Evolutionary conservation across 495 filamentous ascomycete genomes (phyloP).

Genomic region (Podospora fimiseda): DNA sequence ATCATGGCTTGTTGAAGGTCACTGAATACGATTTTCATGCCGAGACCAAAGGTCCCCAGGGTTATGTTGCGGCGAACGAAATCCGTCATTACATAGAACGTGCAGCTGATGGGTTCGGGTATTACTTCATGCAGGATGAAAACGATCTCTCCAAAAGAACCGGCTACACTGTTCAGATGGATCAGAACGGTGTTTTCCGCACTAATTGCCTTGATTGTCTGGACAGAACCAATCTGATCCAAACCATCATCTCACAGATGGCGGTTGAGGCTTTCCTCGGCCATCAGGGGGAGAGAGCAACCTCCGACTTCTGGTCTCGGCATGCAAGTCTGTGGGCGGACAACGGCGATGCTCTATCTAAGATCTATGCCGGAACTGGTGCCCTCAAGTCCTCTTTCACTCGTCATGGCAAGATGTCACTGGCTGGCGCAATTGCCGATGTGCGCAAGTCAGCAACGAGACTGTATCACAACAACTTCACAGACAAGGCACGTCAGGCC

Average conservation of each 20-base stretch:
- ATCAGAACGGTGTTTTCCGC: conserved; percentile 90
- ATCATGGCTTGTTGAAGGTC: conserved; percentile 62
- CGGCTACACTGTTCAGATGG: conserved; percentile 63
- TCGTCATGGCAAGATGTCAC: conserved; percentile 90
- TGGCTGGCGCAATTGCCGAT: conserved; percentile 91
- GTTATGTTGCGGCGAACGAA: conserved; percentile 79
- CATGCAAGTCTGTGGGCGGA: conserved; percentile 97
- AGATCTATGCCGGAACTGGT: conserved; percentile 94
- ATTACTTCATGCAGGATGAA: conserved; percentile 73
- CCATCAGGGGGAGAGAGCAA: conserved; percentile 58
- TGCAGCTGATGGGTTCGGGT: conserved; percentile 80
- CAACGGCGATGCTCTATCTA: conserved; percentile 89
- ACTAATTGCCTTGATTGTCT: conserved; percentile 96
- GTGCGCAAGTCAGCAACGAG: conserved; percentile 88
- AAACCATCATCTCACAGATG: conserved; percentile 91
- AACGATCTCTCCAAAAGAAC: conserved; percentile 40
- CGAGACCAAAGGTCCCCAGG: conserved; percentile 77
- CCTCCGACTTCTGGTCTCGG: conserved; percentile 77
- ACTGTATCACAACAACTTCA: conserved; percentile 94
- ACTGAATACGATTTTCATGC: conserved; percentile 95
- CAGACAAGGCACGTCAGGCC: conserved; percentile 85
- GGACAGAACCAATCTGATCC: conserved; percentile 91
- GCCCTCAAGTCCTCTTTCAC: conserved; percentile 95
- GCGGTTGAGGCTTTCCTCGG: conserved; percentile 72
- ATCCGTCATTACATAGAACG: conserved; percentile 67